These are phyloP conservation scores for Cicer bijugum DNA, from an alignment of 306 rosid genomes.

Conservation along the genomic window DNA sequence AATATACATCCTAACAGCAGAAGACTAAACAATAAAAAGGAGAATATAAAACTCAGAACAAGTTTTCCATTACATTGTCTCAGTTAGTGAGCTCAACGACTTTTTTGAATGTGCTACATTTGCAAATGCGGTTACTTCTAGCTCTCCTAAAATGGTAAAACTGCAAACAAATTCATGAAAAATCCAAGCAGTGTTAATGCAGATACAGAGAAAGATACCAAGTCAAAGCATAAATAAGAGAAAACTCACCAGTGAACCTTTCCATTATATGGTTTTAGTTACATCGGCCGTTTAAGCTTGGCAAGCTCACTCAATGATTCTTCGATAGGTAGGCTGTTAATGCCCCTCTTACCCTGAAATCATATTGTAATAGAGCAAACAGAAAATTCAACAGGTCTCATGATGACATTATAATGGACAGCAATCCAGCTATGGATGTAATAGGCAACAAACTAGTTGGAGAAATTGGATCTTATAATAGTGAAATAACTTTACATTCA, in stretches of 20 bases:
- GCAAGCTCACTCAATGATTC: constrained; percentile 62
- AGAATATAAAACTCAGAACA: not conserved
- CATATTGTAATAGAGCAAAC: constrained; percentile 1
- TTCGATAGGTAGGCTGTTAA: constrained; percentile 52
- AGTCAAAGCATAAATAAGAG: constrained; percentile 32
- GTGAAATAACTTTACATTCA: constrained; percentile 20
- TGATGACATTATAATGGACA: constrained; percentile 5
- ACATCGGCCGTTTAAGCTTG: constrained; percentile 51
- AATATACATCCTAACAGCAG: constrained; percentile 31
- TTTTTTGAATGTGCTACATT: constrained; percentile 25
- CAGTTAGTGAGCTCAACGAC: constrained; percentile 25
- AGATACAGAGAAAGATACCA: not conserved
- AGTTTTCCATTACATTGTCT: constrained; percentile 34
- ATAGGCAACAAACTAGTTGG: constrained; percentile 6
- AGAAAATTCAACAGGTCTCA: constrained; percentile 8
- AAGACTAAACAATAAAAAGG: not conserved
- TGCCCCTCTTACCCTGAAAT: constrained; percentile 61
- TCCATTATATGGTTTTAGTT: constrained; percentile 37
- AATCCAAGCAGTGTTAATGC: not conserved
- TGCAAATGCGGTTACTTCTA: constrained; percentile 7
- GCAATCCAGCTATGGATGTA: constrained; percentile 6
- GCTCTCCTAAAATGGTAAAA: constrained; percentile 27
- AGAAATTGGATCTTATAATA: not conserved
- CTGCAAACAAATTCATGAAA: constrained; percentile 48
- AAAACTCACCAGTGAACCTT: constrained; percentile 48